Percentiles rank a stretch among this genome's conserved stretches.
Evolutionary conservation across 148 eudicot genomes (phyloP).

Genomic region (Linanthus parryae): DNA sequence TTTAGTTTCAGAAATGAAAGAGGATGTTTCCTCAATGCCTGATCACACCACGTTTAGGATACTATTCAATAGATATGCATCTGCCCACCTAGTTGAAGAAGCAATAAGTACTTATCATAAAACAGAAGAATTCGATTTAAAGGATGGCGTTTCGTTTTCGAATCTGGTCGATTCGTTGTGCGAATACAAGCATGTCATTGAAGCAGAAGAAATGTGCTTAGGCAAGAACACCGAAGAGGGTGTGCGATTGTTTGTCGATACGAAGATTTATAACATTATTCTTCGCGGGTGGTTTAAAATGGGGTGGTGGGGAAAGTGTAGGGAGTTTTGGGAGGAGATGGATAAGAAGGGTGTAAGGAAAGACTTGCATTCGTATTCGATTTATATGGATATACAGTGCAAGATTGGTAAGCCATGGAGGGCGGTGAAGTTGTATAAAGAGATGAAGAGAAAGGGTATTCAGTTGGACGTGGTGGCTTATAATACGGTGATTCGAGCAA

Average conservation of each 20-base stretch:
- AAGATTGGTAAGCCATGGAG: constrained; percentile 90
- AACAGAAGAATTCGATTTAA: constrained; percentile 54
- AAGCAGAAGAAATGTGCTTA: constrained; percentile 81
- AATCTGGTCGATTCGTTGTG: constrained; percentile 83
- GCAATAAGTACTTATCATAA: constrained; percentile 48
- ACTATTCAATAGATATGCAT: constrained; percentile 69
- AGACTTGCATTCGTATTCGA: constrained; percentile 78
- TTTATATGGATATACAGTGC: constrained; percentile 83
- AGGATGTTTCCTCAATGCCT: constrained; percentile 32
- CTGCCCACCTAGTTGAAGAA: constrained; percentile 72
- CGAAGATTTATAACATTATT: constrained; percentile 72
- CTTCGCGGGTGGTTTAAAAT: constrained; percentile 81
- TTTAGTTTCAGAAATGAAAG: constrained; percentile 45
- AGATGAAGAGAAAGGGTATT: constrained; percentile 78
- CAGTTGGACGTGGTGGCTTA: constrained; percentile 80
- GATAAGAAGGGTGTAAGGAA: constrained; percentile 57
- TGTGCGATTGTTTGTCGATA: constrained; percentile 25
- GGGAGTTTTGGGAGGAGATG: constrained; percentile 93
- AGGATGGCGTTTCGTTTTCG: constrained; percentile 66
- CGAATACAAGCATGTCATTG: constrained; percentile 84
- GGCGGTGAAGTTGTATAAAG: constrained; percentile 77
- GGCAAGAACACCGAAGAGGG: constrained; percentile 11
- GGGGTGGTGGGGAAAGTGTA: constrained; percentile 91
- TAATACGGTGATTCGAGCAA: constrained; percentile 67
- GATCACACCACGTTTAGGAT: constrained; percentile 62